These are phyloP conservation scores for Fusarium denticulatum DNA, from an alignment of 2,329 filamentous ascomycete genomes.

Conservation along the genomic window DNA sequence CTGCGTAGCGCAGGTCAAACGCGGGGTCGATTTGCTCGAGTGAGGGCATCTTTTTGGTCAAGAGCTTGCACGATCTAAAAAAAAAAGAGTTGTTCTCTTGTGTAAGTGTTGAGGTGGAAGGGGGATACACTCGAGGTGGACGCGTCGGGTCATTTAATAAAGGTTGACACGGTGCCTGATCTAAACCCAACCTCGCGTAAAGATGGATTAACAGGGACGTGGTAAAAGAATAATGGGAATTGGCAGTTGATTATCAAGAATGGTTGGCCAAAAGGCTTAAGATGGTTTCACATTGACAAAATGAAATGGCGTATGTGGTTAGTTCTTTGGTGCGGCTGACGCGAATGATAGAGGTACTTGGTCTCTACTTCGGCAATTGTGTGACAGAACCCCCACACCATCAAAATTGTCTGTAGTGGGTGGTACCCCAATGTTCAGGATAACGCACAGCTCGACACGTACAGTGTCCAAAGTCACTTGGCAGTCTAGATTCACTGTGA, in stretches of 20 bases:
- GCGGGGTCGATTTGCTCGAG: neutral
- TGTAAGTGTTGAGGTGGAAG: neutral
- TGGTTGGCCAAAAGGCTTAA: neutral
- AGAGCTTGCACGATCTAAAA: neutral
- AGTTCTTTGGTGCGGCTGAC: neutral
- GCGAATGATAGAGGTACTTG: neutral
- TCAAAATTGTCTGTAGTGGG: neutral
- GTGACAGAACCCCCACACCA: neutral
- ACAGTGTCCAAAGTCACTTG: neutral
- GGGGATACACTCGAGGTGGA: neutral
- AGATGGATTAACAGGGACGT: neutral
- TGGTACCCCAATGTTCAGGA: neutral
- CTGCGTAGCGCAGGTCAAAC: neutral
- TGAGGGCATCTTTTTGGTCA: neutral
- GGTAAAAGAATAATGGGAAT: neutral
- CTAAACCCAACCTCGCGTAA: neutral
- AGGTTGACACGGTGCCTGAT: neutral
- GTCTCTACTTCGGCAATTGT: neutral
- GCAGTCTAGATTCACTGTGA: neutral
- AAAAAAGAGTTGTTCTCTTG: neutral
- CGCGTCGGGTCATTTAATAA: neutral
- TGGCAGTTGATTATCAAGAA: neutral
- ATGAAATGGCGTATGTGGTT: neutral
- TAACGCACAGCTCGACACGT: neutral
- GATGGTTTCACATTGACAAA: neutral